Percentiles rank a stretch among this genome's conserved stretches.
Conservation (phyloP, 331 rosid species). For the Ulmus americana region DNA sequence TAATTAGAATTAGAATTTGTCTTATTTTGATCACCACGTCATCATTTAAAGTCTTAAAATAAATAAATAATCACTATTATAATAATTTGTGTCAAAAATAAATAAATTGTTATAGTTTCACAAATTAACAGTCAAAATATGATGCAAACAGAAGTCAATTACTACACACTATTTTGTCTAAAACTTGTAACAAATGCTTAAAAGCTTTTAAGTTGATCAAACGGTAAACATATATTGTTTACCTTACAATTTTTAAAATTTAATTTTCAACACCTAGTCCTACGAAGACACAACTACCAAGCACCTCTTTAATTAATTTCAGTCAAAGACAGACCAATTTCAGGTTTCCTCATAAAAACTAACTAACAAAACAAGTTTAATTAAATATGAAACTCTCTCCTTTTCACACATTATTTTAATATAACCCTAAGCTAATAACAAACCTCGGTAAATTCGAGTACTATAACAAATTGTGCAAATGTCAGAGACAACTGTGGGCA, state of each 20-base stretch:
- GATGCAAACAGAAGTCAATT: no score
- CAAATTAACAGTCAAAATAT: no score
- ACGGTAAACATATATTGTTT: no score
- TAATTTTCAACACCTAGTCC: neutral
- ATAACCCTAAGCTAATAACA: neutral
- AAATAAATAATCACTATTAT: no score
- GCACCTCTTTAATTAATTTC: neutral
- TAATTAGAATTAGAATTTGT: no score
- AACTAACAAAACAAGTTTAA: neutral
- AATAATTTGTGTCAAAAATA: no score
- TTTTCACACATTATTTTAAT: neutral
- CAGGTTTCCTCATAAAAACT: neutral
- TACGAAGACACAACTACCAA: slow-evolving; percentile 3
- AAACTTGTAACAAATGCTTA: no score
- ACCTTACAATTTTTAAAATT: neutral
- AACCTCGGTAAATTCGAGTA: slow-evolving; percentile 2
- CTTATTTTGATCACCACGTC: no score
- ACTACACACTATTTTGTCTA: no score
- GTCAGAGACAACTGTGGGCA: neutral
- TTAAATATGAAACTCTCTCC: neutral
- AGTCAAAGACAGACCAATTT: slow-evolving; percentile 3
- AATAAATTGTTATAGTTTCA: no score
- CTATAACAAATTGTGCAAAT: slow-evolving; percentile 3
- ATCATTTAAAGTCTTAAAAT: no score
- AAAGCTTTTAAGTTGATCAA: no score